These are phyloP conservation scores for Sarcomyxa edulis DNA, from an alignment of 768 basidiomycete genomes.

Conservation along the genomic window DNA sequence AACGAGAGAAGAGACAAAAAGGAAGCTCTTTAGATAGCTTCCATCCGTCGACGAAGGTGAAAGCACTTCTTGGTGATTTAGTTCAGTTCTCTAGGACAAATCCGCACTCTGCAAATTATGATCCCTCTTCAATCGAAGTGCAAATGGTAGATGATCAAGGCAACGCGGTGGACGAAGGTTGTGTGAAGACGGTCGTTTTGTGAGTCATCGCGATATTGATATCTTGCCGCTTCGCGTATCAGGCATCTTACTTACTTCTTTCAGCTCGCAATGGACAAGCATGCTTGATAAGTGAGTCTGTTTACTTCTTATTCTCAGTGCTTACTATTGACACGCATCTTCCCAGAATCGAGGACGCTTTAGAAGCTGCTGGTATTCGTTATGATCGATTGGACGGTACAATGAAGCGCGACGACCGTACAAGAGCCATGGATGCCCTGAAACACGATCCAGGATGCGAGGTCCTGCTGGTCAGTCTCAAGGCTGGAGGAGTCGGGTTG, in stretches of 20 bases:
- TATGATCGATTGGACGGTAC: conserved; percentile 95
- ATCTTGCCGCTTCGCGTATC: conserved; percentile 10
- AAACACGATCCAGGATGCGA: conserved; percentile 89
- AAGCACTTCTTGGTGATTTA: conserved; percentile 75
- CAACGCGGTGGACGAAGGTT: conserved; percentile 60
- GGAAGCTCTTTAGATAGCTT: conserved; percentile 49
- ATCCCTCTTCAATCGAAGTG: conserved; percentile 65
- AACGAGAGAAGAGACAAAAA: conserved; percentile 64
- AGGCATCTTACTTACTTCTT: too few relatives aligned
- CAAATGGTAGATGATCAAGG: conserved; percentile 76
- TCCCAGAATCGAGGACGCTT: conserved; percentile 79
- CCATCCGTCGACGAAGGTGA: conserved; percentile 85
- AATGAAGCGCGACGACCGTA: conserved; percentile 95
- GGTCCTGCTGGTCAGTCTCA: conserved; percentile 91
- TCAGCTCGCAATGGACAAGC: conserved; percentile 88
- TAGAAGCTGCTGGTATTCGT: conserved; percentile 75
- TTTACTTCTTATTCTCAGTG: conserved; percentile 4
- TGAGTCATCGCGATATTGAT: conserved; percentile 38
- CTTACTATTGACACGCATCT: conserved; percentile 9
- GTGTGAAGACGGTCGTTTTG: conserved; percentile 94
- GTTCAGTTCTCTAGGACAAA: conserved; percentile 78
- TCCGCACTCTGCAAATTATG: conserved; percentile 84
- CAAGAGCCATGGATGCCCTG: conserved; percentile 86
- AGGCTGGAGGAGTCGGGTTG: conserved; percentile 95
- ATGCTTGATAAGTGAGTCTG: conserved; percentile 82